Percentiles rank a stretch among this genome's conserved stretches.
These are phyloP conservation scores for Macrocybe gigantea DNA, from an alignment of 768 basidiomycete species.

Conservation along the genomic window DNA sequence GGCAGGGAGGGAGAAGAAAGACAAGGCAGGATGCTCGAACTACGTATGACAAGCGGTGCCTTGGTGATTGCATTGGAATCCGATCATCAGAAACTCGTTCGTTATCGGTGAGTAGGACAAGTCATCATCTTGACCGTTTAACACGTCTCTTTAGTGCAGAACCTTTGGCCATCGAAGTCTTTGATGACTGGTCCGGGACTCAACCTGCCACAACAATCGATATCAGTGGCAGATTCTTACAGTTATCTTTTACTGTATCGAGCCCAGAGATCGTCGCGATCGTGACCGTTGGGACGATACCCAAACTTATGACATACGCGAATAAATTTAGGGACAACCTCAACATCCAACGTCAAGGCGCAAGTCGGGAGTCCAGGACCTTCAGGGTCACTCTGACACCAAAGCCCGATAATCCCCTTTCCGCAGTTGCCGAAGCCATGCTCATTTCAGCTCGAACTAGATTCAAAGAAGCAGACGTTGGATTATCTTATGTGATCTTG, in stretches of 20 bases:
- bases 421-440: constrained; percentile 84
- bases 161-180: constrained; percentile 67
- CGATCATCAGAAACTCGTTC: constrained; percentile 67
- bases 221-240: constrained; percentile 40
- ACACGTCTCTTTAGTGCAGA: constrained; percentile 49
- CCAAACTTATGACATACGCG: constrained; percentile 66
- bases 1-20: constrained; percentile 21
- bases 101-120: constrained; percentile 56
- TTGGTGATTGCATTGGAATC: constrained; percentile 65
- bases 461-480: constrained; percentile 62
- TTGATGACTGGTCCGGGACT: constrained; percentile 74
- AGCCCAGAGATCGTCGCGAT: constrained; percentile 64
- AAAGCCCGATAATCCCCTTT: constrained; percentile 74
- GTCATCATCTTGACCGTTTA: background rate
- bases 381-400: constrained; percentile 70
- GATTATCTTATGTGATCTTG: constrained; percentile 53
- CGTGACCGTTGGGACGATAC: constrained; percentile 70
- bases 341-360: constrained; percentile 67
- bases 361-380: constrained; percentile 71
- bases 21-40: constrained; percentile 56
- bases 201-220: constrained; percentile 29
- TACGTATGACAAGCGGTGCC: constrained; percentile 70
- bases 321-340: constrained; percentile 74
- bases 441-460: constrained; percentile 65
- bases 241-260: constrained; percentile 68